Evolutionary conservation across 2,329 filamentous ascomycete species (phyloP).

Genomic region (Sporothrix curviconia): DNA sequence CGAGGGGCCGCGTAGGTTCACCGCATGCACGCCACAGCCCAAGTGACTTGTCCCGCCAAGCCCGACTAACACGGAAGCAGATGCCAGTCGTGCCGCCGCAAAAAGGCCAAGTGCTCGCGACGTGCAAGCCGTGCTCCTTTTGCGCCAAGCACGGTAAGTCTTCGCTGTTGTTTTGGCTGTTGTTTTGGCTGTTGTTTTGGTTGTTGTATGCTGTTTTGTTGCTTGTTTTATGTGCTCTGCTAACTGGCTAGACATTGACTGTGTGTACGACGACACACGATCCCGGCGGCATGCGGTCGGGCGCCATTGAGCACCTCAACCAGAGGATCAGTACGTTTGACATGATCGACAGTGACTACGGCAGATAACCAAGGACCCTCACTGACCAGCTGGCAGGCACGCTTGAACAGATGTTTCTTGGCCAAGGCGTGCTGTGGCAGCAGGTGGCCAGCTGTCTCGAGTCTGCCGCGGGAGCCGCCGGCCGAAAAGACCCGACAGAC

Average conservation of each 20-base stretch:
- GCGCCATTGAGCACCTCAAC: slow-evolving; percentile 30
- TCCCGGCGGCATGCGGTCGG: slow-evolving; percentile 29
- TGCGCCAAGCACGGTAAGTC: slow-evolving; percentile 30
- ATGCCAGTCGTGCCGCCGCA: slow-evolving; percentile 39
- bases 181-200: too few species aligned
- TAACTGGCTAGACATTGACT: slow-evolving; percentile 28
- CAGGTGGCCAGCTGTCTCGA: slow-evolving; percentile 23
- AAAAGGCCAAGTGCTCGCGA: slow-evolving; percentile 39
- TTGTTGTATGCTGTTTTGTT: too few species aligned
- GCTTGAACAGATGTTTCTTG: slow-evolving; percentile 34
- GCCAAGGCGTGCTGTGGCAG: slow-evolving; percentile 31
- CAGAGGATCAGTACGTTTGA: slow-evolving; percentile 30
- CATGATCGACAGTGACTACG: too few species aligned
- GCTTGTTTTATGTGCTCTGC: too few species aligned
- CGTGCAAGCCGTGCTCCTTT: slow-evolving; percentile 37
- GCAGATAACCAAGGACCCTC: too few species aligned
- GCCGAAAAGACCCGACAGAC: too few species aligned
- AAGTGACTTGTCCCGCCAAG: neutral
- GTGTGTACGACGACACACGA: slow-evolving; percentile 29
- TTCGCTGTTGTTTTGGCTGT: too few species aligned
- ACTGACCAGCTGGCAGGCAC: too few species aligned
- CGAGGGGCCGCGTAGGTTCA: neutral
- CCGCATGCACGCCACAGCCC: too few species aligned
- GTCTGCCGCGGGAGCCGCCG: too few species aligned
- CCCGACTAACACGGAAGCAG: neutral